These are phyloP conservation scores for Corinectria fuckeliana DNA, from an alignment of 2,329 filamentous ascomycete species.

Conservation along the genomic window DNA sequence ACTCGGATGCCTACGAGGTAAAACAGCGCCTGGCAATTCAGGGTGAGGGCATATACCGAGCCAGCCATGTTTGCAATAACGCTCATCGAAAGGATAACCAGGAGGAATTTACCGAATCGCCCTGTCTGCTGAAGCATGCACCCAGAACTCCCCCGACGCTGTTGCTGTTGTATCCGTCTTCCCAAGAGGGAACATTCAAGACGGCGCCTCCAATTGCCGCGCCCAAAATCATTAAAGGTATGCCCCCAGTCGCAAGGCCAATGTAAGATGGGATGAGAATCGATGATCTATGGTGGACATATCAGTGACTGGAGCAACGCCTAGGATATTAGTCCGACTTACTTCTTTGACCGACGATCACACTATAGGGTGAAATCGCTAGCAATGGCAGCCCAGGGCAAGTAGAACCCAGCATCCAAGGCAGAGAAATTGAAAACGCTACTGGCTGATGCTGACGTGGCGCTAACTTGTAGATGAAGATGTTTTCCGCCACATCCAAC, in stretches of 20 bases:
- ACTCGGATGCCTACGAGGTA: constrained; percentile 43
- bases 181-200: constrained; percentile 28
- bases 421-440: neutral
- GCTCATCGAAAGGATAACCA: constrained; percentile 42
- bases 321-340: neutral
- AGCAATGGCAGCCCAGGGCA: neutral
- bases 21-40: constrained; percentile 47
- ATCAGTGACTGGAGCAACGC: neutral
- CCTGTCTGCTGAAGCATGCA: constrained; percentile 30
- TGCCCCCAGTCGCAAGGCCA: neutral
- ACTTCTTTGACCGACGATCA: neutral
- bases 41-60: constrained; percentile 43
- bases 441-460: neutral
- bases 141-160: constrained; percentile 33
- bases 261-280: neutral
- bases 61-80: constrained; percentile 43
- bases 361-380: neutral
- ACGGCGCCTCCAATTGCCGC: constrained; percentile 42
- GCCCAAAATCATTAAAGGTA: constrained; percentile 44
- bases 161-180: constrained; percentile 24
- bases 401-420: neutral
- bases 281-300: neutral
- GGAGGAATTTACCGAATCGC: constrained; percentile 37
- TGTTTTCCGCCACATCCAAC: neutral
- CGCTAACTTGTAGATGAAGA: neutral